Percentiles rank a stretch among this genome's conserved stretches.
These are phyloP conservation scores for Chlamydomonas incerta DNA, from an alignment of 139 green algal species.

Conservation along the genomic window DNA sequence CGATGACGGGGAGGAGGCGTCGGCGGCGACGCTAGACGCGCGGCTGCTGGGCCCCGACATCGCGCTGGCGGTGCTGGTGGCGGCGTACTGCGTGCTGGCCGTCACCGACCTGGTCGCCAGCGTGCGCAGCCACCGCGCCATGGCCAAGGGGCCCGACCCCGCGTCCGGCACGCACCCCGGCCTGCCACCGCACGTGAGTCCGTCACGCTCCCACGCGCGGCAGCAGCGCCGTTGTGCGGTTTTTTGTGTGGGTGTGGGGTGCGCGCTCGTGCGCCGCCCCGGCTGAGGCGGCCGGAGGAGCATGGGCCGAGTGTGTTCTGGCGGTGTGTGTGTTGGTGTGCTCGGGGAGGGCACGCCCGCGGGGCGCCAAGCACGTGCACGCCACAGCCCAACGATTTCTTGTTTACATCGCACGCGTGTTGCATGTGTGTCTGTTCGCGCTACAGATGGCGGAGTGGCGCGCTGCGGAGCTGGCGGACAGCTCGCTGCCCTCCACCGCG, in stretches of 20 bases:
- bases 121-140: not conserved
- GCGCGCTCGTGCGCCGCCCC: too few relatives aligned
- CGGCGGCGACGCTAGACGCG: too few relatives aligned
- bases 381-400: too few relatives aligned
- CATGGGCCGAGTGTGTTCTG: too few relatives aligned
- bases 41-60: not conserved
- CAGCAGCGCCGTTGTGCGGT: not conserved
- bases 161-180: not conserved
- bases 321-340: too few relatives aligned
- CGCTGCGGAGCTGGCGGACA: not conserved
- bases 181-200: not conserved
- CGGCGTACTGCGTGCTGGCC: not conserved
- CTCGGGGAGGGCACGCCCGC: too few relatives aligned
- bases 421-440: not conserved
- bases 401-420: too few relatives aligned
- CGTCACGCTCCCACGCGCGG: not conserved
- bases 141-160: not conserved
- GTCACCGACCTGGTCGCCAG: not conserved
- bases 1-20: too few relatives aligned
- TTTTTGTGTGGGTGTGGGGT: not conserved
- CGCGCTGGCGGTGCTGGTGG: not conserved
- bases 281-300: too few relatives aligned
- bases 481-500: not conserved
- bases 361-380: too few relatives aligned
- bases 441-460: not conserved